A percentile compares a stretch with the other conserved stretches of the same genome.
These are phyloP conservation scores for Andrographis paniculata DNA, from an alignment of 305 asterid species.

Conservation along the genomic window DNA sequence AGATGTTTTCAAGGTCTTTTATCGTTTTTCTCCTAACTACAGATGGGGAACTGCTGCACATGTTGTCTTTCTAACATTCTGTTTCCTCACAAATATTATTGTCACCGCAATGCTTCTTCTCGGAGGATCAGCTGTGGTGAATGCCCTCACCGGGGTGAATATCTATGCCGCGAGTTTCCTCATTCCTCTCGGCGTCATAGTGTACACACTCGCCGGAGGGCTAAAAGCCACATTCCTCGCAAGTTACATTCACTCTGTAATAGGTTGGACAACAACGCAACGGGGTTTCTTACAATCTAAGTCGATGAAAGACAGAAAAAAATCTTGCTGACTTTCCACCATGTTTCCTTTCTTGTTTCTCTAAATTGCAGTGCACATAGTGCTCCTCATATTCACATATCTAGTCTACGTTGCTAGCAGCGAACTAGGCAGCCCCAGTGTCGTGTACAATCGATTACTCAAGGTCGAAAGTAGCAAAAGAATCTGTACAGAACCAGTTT, in stretches of 20 bases:
- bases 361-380: slow-evolving; percentile 60
- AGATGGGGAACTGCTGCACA: slow-evolving; percentile 96
- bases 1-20: not conserved
- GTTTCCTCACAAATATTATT: slow-evolving; percentile 79
- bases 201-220: slow-evolving; percentile 86
- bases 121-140: slow-evolving; percentile 89
- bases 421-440: slow-evolving; percentile 76
- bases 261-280: slow-evolving; percentile 32
- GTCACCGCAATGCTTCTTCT: slow-evolving; percentile 96
- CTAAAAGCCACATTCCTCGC: slow-evolving; percentile 92
- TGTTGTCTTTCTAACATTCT: slow-evolving; percentile 65
- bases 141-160: slow-evolving; percentile 79
- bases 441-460: slow-evolving; percentile 50
- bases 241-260: slow-evolving; percentile 83
- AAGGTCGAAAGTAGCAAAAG: slow-evolving; percentile 69
- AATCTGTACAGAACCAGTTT: slow-evolving; percentile 51
- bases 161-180: slow-evolving; percentile 89
- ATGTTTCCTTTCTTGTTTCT: not conserved
- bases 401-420: slow-evolving; percentile 65
- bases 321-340: not conserved
- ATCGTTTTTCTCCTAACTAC: slow-evolving; percentile 13
- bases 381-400: slow-evolving; percentile 69
- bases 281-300: not conserved
- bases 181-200: slow-evolving; percentile 78
- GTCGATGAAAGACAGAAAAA: not conserved